Base-by-base conservation (phyloP, 2,329 filamentous ascomycete genomes). In the Epichloe brachyelytri region DNA sequence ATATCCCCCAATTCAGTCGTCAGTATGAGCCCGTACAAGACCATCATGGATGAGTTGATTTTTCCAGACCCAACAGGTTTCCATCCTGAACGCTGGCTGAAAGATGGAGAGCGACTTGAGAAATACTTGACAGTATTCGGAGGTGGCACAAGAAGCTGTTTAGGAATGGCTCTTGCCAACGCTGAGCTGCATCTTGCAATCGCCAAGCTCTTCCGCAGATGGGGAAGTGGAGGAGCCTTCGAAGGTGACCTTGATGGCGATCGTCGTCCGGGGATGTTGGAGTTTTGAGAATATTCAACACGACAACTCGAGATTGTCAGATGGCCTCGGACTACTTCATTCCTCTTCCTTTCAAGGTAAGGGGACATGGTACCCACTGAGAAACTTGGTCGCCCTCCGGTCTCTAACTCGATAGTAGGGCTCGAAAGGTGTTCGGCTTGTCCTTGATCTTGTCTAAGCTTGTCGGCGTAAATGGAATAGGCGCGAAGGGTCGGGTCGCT, bases 291-390 rank as follows among this genome's bases (percentile, higher is more conserved):
- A 62, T 69, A 46, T 68, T 62, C 43, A 60, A 69, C 52, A 68
- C 65, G 12, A 61, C 62, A 37, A 56, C 62, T 8, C 57, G 59
- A 46, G 66, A 68, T 50, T 65, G 62, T 36, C 60, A 67, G 56
- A 62, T 67, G 60, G 65, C 65, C 15, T 61, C 64, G 20, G 66
- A 70, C 49, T 69, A 64, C 50, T 68, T 69, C 26, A 64, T 69
- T 52, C 67, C 67, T 7, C 63, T 69, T 15, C 65, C 66, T 19
- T 67, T 63, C 56, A 67, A 67, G 62, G 64, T 63, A 41, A 11
- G 59, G 50, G 19, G 2, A 17, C 38, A 8, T 3, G n/a, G 10
- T 7, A 36, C 6, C 14, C 4, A 30, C 14, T 15, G 20, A 8
- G 20, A 8, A 4, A 8, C 30, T 36, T 20, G 7, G 5, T 22